Percentiles rank a stretch among this genome's conserved stretches.
Conservation (phyloP, 768 basidiomycete genomes). For the Lentinula sp. region DNA sequence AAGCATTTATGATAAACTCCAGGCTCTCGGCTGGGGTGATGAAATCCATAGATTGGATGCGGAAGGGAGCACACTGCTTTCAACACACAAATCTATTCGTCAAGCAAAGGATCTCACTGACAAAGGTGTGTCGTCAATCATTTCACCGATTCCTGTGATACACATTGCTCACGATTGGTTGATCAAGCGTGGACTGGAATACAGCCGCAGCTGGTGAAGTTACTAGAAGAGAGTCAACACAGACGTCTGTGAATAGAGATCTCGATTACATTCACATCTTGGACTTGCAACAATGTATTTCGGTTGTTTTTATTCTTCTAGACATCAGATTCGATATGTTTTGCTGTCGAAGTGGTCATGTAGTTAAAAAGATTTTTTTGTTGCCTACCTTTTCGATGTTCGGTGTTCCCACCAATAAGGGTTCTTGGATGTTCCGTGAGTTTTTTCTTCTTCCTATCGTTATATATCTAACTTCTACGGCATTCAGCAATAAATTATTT, state of each 20-base stretch:
- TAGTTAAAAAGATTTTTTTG: not conserved
- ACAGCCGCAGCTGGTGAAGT: not conserved
- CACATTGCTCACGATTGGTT: not conserved
- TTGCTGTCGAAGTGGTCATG: not conserved
- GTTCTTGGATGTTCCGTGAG: not conserved
- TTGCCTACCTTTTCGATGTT: not conserved
- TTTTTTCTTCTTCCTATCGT: not conserved
- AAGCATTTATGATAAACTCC: not conserved
- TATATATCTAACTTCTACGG: not conserved
- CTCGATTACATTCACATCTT: not conserved
- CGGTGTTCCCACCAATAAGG: not conserved
- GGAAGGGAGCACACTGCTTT: not conserved
- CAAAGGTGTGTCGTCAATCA: not conserved
- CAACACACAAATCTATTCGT: not conserved
- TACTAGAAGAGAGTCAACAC: not conserved
- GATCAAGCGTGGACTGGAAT: not conserved
- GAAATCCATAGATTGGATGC: not conserved
- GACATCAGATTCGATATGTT: not conserved
- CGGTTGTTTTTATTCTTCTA: not conserved
- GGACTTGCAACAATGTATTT: not conserved
- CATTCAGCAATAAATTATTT: not conserved
- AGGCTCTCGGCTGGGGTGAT: constrained; percentile 1
- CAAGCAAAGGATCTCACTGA: constrained; percentile 5
- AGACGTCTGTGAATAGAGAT: not conserved
- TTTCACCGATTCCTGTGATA: not conserved